Percentiles rank a stretch among this genome's conserved stretches.
Conservation (phyloP, 805 yeast genomes). For the Zygosaccharomyces gambellarensis region DNA sequence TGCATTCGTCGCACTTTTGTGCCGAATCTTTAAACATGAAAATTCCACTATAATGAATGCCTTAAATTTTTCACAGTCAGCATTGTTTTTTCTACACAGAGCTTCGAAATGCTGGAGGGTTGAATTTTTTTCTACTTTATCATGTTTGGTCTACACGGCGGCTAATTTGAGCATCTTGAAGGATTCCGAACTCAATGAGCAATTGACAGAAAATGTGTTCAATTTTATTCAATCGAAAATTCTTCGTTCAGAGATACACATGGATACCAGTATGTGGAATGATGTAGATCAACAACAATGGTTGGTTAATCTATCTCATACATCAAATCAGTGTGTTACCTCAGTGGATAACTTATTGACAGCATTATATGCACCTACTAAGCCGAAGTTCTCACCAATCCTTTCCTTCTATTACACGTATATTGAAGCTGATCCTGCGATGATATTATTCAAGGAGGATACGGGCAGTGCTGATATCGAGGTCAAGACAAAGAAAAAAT, state of each 20-base stretch:
- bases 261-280: slow-evolving; percentile 37
- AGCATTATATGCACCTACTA: slow-evolving; percentile 39
- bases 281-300: slow-evolving; percentile 47
- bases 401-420: slow-evolving; percentile 46
- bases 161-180: slow-evolving; percentile 37
- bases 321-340: slow-evolving; percentile 45
- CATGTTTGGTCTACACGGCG: slow-evolving; percentile 49
- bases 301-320: slow-evolving; percentile 41
- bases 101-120: slow-evolving; percentile 58
- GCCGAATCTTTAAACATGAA: slow-evolving; percentile 43
- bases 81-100: slow-evolving; percentile 40
- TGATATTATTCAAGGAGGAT: slow-evolving; percentile 30
- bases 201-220: slow-evolving; percentile 34
- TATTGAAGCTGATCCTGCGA: slow-evolving; percentile 44
- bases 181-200: slow-evolving; percentile 31
- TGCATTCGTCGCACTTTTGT: slow-evolving; percentile 39
- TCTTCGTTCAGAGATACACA: slow-evolving; percentile 19
- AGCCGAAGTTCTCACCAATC: slow-evolving; percentile 57
- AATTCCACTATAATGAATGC: slow-evolving; percentile 7
- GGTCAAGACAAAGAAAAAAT: slow-evolving; percentile 38
- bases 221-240: slow-evolving; percentile 28
- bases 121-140: slow-evolving; percentile 42
- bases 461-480: not conserved
- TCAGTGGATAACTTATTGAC: slow-evolving; percentile 42
- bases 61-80: slow-evolving; percentile 39